Base-by-base conservation (phyloP, 169 alveolate species). In the Plasmodium fragile region DNA sequence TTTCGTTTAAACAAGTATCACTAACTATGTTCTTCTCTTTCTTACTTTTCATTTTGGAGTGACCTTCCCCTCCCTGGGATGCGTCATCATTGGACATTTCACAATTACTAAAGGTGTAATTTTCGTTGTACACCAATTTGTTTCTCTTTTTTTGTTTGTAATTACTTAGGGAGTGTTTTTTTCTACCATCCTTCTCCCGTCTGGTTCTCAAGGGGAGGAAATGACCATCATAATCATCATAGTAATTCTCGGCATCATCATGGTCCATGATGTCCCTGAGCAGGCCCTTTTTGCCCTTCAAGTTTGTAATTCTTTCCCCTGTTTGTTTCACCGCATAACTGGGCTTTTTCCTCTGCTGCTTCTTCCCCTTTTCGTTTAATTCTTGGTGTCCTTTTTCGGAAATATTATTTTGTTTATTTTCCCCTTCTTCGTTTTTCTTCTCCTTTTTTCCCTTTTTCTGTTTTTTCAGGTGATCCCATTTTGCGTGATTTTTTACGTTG, bases 131-230 rank as follows among this genome's bases (percentile, higher is more conserved):
- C 22, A 41, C 49, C 36, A 25, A 71, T 36, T 71, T 71, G 2
- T 83, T 72, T 30, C 30, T 16, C 16, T 39, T 69, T 52, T 85
- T 85, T 36, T 85, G 43, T 85, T 85, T 85, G 28, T 28, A 65
- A 25, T 34, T 69, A 25, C 59, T 16, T 85, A 43, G 22, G 69
- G 25, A 30, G 39, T 32, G 30, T 53, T 43, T 77, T 53, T 39
- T 45, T n/a, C 25, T 32, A 22, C n/a, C n/a, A 13, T 30, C 32
- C 0, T 22, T 73, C 25, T 77, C 84, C 52, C 7, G 13, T 39
- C 16, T 30, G 13, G 22, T 59, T 8, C 49, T 0, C 11, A 43
- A 34, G 25, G 65, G 70, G 4, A 85, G 45, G 69, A 85, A 34
- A 25, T 22, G 16, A 7, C 25, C 69, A 45, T 73, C 28, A 41